These are phyloP conservation scores for Beauveria rudraprayagi DNA, from an alignment of 2,329 filamentous ascomycete species.

Conservation along the genomic window DNA sequence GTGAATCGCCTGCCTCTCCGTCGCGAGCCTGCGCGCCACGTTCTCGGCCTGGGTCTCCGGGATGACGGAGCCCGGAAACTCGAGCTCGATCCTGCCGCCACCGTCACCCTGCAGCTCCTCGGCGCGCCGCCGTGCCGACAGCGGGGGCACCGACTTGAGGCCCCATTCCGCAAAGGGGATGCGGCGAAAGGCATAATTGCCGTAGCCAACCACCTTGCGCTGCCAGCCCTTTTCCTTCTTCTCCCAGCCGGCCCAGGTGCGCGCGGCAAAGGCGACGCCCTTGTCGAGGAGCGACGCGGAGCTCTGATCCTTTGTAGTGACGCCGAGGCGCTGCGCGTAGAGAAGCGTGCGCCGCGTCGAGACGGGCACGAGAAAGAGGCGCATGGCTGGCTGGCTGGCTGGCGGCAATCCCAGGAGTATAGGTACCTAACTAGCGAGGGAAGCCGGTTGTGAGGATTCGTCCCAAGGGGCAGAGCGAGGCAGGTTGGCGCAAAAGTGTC, in stretches of 20 bases:
- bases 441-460: background rate
- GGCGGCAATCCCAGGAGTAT: too few relatives aligned
- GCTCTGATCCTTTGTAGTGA: slow-evolving; percentile 40
- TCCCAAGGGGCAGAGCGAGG: too few relatives aligned
- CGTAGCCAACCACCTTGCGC: slow-evolving; percentile 74
- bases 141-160: slow-evolving; percentile 83
- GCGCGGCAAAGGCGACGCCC: slow-evolving; percentile 60
- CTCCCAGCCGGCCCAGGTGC: slow-evolving; percentile 83
- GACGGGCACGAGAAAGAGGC: slow-evolving; percentile 86
- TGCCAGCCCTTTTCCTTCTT: slow-evolving; percentile 80
- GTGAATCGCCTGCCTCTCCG: slow-evolving; percentile 73
- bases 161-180: slow-evolving; percentile 98
- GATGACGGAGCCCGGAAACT: slow-evolving; percentile 68
- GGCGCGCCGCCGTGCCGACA: slow-evolving; percentile 57
- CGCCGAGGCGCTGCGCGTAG: slow-evolving; percentile 73
- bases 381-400: slow-evolving; percentile 51
- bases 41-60: slow-evolving; percentile 52
- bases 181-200: slow-evolving; percentile 74
- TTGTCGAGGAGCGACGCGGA: slow-evolving; percentile 55
- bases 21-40: slow-evolving; percentile 64
- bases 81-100: slow-evolving; percentile 57
- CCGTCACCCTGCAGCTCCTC: slow-evolving; percentile 52
- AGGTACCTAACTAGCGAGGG: too few relatives aligned
- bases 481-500: too few relatives aligned
- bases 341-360: slow-evolving; percentile 85